These are phyloP conservation scores for Aegilops sharonensis DNA, from an alignment of 176 grass and related monocot genomes.

Conservation along the genomic window DNA sequence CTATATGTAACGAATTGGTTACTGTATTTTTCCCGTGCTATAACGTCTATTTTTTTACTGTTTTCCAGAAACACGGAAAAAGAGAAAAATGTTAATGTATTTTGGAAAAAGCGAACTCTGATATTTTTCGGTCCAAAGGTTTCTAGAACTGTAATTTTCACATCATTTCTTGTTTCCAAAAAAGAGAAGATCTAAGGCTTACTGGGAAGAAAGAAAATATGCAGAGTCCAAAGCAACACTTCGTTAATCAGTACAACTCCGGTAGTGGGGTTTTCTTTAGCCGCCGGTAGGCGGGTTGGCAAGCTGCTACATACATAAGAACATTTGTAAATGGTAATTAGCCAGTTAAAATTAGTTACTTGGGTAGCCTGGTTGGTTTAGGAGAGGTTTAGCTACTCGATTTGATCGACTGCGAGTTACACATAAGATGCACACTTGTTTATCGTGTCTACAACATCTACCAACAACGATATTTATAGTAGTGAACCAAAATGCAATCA, in stretches of 20 bases:
- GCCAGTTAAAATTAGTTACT: neutral
- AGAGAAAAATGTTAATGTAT: too few species aligned
- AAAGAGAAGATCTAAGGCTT: neutral
- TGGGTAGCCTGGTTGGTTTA: neutral
- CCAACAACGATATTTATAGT: neutral
- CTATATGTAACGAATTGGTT: too few species aligned
- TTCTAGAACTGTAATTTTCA: neutral
- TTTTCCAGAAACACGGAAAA: too few species aligned
- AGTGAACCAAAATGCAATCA: neutral
- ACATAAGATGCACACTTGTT: neutral
- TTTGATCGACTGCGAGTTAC: neutral
- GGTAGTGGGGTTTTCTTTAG: too few species aligned
- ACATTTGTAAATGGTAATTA: neutral
- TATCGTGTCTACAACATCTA: neutral
- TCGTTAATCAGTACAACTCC: too few species aligned
- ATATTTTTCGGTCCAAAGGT: too few species aligned
- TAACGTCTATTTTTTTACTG: too few species aligned
- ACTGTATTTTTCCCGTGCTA: too few species aligned
- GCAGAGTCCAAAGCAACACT: too few species aligned
- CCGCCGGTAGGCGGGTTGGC: neutral
- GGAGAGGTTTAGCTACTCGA: neutral
- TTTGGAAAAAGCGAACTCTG: too few species aligned
- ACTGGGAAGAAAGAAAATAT: too few species aligned
- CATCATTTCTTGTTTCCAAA: neutral
- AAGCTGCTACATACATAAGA: neutral